A percentile compares a stretch with the other conserved stretches of the same genome.
Conservation (phyloP, 2,329 filamentous ascomycete genomes). For the Trichophyton rubrum region DNA sequence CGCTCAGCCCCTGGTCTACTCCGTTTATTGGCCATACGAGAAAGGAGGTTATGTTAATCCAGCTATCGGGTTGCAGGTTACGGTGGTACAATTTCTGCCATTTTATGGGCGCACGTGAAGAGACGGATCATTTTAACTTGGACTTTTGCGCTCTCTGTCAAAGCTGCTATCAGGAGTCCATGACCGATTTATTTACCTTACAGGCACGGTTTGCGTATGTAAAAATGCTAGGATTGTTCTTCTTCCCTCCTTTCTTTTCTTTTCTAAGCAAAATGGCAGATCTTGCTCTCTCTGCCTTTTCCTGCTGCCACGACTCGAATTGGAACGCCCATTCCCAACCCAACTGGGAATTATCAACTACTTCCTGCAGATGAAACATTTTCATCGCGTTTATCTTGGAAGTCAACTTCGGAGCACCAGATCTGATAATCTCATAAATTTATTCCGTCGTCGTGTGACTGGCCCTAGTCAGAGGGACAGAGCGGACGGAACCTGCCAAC, state of each 20-base stretch:
- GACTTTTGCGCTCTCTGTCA: not conserved
- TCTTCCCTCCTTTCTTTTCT: no score
- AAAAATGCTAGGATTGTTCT: not conserved
- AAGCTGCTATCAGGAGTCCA: not conserved
- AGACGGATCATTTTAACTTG: constrained; percentile 1
- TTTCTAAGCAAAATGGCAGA: not conserved
- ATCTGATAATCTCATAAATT: not conserved
- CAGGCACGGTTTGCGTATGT: not conserved
- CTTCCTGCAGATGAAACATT: not conserved
- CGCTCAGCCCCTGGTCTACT: not conserved
- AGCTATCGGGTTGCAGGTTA: not conserved
- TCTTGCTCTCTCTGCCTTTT: not conserved
- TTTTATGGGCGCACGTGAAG: not conserved
- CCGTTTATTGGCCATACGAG: not conserved
- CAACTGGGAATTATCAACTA: not conserved
- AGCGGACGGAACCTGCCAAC: not conserved
- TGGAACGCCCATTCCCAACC: not conserved
- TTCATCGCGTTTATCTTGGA: not conserved
- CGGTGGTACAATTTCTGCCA: not conserved
- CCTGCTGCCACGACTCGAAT: not conserved
- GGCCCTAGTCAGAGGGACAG: not conserved
- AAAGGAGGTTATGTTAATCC: not conserved
- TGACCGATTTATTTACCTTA: not conserved
- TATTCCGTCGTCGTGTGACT: constrained; percentile 5
- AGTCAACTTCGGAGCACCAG: not conserved